Conservation (phyloP, 371 early-diverging fungal genomes). For the Umbelopsis sp. region DNA sequence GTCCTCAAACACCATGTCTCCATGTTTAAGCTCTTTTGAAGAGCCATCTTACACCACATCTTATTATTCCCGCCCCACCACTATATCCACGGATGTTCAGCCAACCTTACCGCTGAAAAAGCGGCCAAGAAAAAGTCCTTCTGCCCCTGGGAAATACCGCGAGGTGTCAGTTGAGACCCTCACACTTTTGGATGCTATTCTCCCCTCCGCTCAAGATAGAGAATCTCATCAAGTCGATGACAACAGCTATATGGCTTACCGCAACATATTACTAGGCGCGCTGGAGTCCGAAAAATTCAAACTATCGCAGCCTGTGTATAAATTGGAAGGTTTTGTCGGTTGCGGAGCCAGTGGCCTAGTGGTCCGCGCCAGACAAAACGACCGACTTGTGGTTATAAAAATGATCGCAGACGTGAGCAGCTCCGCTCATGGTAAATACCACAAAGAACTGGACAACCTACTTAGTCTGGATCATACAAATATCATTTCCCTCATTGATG, state of each 20-base stretch:
- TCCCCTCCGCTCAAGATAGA: constrained; percentile 15
- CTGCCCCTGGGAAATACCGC: neutral
- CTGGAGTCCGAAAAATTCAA: neutral
- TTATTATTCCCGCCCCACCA: constrained; percentile 3
- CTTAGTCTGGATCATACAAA: constrained; percentile 2
- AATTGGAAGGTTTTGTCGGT: constrained; percentile 18
- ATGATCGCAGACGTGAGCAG: constrained; percentile 16
- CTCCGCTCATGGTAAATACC: constrained; percentile 18
- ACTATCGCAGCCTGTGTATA: neutral
- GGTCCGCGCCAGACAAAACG: constrained; percentile 13
- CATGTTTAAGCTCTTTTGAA: constrained; percentile 9
- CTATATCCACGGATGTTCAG: constrained; percentile 6
- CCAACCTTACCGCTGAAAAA: constrained; percentile 14
- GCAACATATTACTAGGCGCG: constrained; percentile 9
- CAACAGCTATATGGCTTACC: constrained; percentile 5
- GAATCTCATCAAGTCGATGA: constrained; percentile 16
- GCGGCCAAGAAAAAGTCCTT: constrained; percentile 12
- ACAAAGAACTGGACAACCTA: constrained; percentile 17
- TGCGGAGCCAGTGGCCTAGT: constrained; percentile 22
- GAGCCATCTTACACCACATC: constrained; percentile 8
- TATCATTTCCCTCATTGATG: constrained; percentile 13
- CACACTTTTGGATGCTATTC: constrained; percentile 10
- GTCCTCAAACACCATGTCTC: neutral
- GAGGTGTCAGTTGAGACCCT: constrained; percentile 10
- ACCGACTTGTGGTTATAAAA: constrained; percentile 15